Percentiles rank a stretch among this genome's conserved stretches.
phyloP scores from a whole-genome alignment of 148 eudicot species.

The Silene conica region DNA sequence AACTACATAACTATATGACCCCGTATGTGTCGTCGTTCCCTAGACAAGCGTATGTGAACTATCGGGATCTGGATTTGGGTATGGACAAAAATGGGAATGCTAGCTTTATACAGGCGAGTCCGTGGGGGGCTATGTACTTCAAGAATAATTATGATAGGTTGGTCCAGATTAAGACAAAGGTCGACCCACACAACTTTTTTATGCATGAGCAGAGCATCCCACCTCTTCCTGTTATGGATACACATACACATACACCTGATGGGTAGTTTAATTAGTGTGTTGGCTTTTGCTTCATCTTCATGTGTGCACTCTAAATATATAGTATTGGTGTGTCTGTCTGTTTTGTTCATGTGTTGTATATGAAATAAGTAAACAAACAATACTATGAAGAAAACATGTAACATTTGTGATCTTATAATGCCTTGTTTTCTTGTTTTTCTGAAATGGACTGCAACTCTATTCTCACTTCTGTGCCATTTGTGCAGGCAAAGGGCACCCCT shows the following conservation, averaged over 20 bases:
- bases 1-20: constrained; percentile 33
- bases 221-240: constrained; percentile 31
- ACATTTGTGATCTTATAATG: no score
- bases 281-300: constrained; percentile 16
- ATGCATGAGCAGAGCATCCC: constrained; percentile 38
- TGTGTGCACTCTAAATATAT: not conserved
- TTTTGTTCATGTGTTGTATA: not conserved
- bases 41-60: constrained; percentile 34
- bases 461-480: no score
- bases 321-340: constrained; percentile 4
- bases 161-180: constrained; percentile 30
- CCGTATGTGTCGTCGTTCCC: constrained; percentile 31
- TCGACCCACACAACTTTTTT: constrained; percentile 30
- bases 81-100: constrained; percentile 21
- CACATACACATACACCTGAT: no score
- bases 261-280: not conserved
- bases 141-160: constrained; percentile 30
- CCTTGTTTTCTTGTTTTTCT: no score
- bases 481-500: no score
- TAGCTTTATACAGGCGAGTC: constrained; percentile 31
- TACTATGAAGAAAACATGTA: not conserved
- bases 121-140: constrained; percentile 32
- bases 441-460: no score
- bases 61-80: constrained; percentile 36
- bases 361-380: not conserved